Evolutionary conservation across 2,329 filamentous ascomycete genomes (phyloP).

Genomic region (Venturia oleaginea): DNA sequence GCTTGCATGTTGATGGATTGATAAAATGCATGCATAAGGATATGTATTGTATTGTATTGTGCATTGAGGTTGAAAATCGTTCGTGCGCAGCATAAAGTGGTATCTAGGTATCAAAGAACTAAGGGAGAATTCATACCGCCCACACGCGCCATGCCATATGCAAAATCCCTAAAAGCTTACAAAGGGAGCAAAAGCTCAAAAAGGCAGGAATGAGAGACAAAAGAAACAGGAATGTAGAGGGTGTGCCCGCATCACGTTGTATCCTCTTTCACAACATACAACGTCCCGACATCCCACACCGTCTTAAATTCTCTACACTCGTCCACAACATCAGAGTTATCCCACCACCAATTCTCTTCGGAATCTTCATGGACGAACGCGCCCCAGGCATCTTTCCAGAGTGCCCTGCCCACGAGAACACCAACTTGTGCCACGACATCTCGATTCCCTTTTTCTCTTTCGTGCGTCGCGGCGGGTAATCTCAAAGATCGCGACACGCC

Average conservation of each 20-base stretch:
- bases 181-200: background rate
- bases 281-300: conserved; percentile 28
- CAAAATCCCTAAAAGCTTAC: background rate
- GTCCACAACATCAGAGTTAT: conserved; percentile 27
- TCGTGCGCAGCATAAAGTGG: background rate
- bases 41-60: background rate
- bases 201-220: background rate
- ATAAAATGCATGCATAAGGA: background rate
- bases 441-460: conserved; percentile 1
- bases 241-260: background rate
- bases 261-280: conserved; percentile 26
- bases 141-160: background rate
- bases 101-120: conserved; percentile 3
- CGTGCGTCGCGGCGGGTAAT: conserved; percentile 1
- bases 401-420: conserved; percentile 24
- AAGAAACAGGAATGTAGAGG: background rate
- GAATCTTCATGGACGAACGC: conserved; percentile 21
- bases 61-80: background rate
- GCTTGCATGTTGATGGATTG: too few relatives aligned
- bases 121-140: background rate
- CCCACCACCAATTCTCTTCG: conserved; percentile 28
- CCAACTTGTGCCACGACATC: conserved; percentile 26
- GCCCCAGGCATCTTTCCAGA: conserved; percentile 32
- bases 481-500: background rate
- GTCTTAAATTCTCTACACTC: conserved; percentile 29